These are phyloP conservation scores for Calonectria hawksworthii DNA, from an alignment of 2,329 filamentous ascomycete genomes.

Conservation along the genomic window DNA sequence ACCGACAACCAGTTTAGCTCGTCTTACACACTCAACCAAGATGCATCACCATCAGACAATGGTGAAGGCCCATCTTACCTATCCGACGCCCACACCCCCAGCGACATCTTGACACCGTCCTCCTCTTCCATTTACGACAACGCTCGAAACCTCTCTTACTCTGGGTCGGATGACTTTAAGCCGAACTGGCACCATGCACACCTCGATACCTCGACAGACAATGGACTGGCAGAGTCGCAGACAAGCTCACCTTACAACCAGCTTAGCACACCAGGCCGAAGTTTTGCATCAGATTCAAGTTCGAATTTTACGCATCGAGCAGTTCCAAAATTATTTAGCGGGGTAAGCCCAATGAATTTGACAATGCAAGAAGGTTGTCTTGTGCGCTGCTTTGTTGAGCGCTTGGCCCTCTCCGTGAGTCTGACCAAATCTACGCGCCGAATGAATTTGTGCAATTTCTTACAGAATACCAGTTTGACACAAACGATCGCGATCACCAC, in stretches of 20 bases:
- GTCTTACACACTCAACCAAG: neutral
- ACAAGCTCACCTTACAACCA: neutral
- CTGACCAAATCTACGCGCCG: no score
- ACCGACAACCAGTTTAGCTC: neutral
- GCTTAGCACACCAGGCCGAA: neutral
- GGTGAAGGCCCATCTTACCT: neutral
- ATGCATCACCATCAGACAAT: neutral
- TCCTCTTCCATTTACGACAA: conserved; percentile 1
- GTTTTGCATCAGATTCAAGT: neutral
- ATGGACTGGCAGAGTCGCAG: neutral
- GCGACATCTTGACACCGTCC: neutral
- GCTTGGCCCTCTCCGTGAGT: conserved; percentile 22
- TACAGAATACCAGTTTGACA: conserved; percentile 25
- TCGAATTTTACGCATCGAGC: neutral
- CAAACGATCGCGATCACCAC: conserved; percentile 34
- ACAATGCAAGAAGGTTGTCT: conserved; percentile 28
- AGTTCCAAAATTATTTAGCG: neutral
- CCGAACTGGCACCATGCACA: neutral
- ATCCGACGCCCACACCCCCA: neutral
- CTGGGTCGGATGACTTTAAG: neutral
- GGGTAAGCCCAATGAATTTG: neutral
- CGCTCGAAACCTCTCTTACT: neutral
- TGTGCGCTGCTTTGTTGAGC: conserved; percentile 30
- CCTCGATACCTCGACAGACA: neutral
- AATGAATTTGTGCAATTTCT: neutral